Base-by-base conservation (phyloP, 495 filamentous ascomycete species). In the Talaromyces proteolyticus region DNA sequence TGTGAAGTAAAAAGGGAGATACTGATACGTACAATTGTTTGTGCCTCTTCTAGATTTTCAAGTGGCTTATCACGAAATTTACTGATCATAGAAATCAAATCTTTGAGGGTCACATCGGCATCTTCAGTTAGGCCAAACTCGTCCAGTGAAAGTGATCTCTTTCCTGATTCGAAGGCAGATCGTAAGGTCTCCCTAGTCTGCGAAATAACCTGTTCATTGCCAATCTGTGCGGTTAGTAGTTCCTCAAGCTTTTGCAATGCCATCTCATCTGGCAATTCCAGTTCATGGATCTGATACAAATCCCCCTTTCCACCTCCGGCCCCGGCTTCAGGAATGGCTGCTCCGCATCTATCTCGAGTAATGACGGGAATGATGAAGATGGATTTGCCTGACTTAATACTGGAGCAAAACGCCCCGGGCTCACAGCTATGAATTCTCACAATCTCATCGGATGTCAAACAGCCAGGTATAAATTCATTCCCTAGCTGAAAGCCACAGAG, bases 351-450 rank as follows among this genome's bases (percentile, higher is more conserved):
- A 0, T 69, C 49, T 49, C 82, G 70, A 21, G 69, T 74, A 14
- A 96, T 74, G 40, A 96, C 84, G 0, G 92, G 92, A 14, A 71
- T 78, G 44, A 96, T 94, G 65, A 79, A 82, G 17, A 97, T 86
- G 0, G 86, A 73, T 1, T 81, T 72, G 2, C 58, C 62, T 6
- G 76, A 73, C 11, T 62, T 66, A 26, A 79, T 64, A 0, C 70
- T 72, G 0, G 69, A 36, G 57, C 91, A 96, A 1, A 73, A 69
- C 23, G 77, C 78, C 2, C 84, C 88, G 49, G 78, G 82, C 55
- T 92, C 91, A 53, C 92, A 96, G 58, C 89, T 92, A 65, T 96
- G 91, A 20, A 96, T 70, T n/a, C 84, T 80, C n/a, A 78, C 80
- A 16, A 65, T 65, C 12, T 78, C 61, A 25, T 88, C 70, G 2